Evolutionary conservation across 768 basidiomycete genomes (phyloP).

Genomic region (Bullera alba): DNA sequence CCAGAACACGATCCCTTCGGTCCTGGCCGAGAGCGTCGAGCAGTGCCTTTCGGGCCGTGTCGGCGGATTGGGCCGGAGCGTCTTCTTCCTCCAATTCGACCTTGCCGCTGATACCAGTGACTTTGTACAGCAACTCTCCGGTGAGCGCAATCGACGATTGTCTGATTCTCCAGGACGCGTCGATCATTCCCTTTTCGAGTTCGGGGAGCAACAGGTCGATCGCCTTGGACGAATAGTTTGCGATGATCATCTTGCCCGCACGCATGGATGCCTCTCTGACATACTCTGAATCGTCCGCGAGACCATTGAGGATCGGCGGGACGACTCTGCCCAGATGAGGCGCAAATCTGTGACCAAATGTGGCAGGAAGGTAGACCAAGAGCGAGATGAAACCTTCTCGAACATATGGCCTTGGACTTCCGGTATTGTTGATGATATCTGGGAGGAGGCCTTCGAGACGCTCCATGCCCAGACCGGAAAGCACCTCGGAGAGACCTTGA

Average conservation of each 20-base stretch:
- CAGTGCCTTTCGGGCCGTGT: constrained; percentile 76
- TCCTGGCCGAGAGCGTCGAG: constrained; percentile 81
- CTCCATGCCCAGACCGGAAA: constrained; percentile 96
- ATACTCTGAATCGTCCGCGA: constrained; percentile 88
- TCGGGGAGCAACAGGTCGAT: constrained; percentile 91
- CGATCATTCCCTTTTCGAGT: constrained; percentile 90
- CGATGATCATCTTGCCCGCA: constrained; percentile 96
- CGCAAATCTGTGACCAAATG: constrained; percentile 92
- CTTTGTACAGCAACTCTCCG: constrained; percentile 91
- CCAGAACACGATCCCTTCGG: constrained; percentile 81
- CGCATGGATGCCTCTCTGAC: constrained; percentile 94
- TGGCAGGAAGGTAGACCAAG: constrained; percentile 87
- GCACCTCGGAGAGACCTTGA: constrained; percentile 90
- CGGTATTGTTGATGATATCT: constrained; percentile 84
- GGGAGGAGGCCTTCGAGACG: constrained; percentile 84
- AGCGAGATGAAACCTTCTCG: constrained; percentile 98
- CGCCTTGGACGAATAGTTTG: constrained; percentile 83
- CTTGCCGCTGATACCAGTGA: constrained; percentile 91
- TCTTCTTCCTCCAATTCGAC: constrained; percentile 58
- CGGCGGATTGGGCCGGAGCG: constrained; percentile 62
- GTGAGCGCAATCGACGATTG: constrained; percentile 94
- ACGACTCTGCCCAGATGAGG: constrained; percentile 94
- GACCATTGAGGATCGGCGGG: constrained; percentile 78
- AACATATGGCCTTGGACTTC: constrained; percentile 80
- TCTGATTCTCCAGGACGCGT: constrained; percentile 87